These are phyloP conservation scores for Sclerospora graminicola DNA, from an alignment of 352 stramenopile species.

Conservation along the genomic window DNA sequence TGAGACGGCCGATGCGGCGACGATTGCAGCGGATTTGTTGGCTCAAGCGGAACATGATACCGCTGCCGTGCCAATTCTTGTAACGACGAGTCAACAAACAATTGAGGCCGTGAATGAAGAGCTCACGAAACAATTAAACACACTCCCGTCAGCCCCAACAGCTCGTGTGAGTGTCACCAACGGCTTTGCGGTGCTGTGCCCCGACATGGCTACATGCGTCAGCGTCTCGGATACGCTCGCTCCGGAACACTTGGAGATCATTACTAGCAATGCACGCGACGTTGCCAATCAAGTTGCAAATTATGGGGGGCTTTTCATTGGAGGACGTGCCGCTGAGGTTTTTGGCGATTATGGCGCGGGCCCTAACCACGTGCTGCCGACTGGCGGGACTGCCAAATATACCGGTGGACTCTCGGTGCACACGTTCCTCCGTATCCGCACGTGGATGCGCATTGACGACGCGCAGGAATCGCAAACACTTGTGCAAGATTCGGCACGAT, in stretches of 20 bases:
- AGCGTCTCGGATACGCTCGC: conserved; percentile 82
- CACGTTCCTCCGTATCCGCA: conserved; percentile 97
- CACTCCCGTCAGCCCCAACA: conserved; percentile 51
- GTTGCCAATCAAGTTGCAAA: conserved; percentile 74
- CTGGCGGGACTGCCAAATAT: conserved; percentile 93
- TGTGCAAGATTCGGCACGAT: conserved; percentile 89
- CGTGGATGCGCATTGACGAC: conserved; percentile 97
- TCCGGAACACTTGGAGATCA: conserved; percentile 82
- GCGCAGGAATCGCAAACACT: conserved; percentile 67
- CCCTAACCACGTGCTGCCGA: conserved; percentile 98
- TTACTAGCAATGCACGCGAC: conserved; percentile 85
- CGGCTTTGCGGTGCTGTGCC: conserved; percentile 71
- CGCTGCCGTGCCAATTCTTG: conserved; percentile 93
- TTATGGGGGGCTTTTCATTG: conserved; percentile 92
- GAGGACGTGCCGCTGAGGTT: conserved; percentile 88
- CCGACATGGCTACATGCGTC: conserved; percentile 60
- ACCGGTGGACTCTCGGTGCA: conserved; percentile 96
- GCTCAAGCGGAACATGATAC: conserved; percentile 95
- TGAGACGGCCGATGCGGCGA: conserved; percentile 59
- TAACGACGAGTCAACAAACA: conserved; percentile 80
- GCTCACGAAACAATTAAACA: conserved; percentile 64
- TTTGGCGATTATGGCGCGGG: conserved; percentile 97
- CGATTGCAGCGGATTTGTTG: conserved; percentile 67
- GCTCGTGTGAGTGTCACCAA: conserved; percentile 59
- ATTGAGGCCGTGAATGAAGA: conserved; percentile 89